Evolutionary conservation across 1,139 yeast genomes (phyloP), one percentile per base, ranked within the genome.

Genomic region (Williopsis jadinii): DNA sequence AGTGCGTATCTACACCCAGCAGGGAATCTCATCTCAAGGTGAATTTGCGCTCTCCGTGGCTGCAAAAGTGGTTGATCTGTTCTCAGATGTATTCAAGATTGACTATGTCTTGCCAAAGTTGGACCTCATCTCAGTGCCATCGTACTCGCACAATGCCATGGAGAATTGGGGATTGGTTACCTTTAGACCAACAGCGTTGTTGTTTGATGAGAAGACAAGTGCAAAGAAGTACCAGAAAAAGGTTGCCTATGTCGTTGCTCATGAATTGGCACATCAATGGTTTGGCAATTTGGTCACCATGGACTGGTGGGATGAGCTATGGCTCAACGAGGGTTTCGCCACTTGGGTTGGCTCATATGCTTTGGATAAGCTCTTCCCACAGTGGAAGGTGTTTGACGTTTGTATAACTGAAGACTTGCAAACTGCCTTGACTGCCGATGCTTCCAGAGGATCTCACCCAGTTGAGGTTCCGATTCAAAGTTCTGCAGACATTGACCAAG

Each of bases 291-390:
- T 86, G 55, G 95, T 85, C 45, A 86, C 95, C 48, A 86, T 86
- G 95, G 85, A 84, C 55, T 86, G 92, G 87, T 86, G 95, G 95
- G 94, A 86, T 62, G 95, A 85, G 46, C 73, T 86, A 50, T 86
- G 95, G 95, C 73, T 86, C 52, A 86, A 86, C 62, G 95, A 86
- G 65, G 95, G 95, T 27, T 86, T 85, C 58, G 95, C 95, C 37
- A 86, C 95, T 36, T 84, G 88, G 90, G 84, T 84, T 71, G 84
- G 92, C 3, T 84, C 84, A 80, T 73, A 77, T 54, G 84, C 94
- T 4, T 77, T 84, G 53, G 84, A 85, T 61, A 70, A 76, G 53
- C 73, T 85, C 58, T 80, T 73, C 65, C 95, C 95, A 15, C 88
- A 83, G 57, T 86, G 95, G 95, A 80, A 83, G 58, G 85, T 84